phyloP scores from a whole-genome alignment of 371 early-diverging fungal genomes.

The Rhizomucor miehei region DNA sequence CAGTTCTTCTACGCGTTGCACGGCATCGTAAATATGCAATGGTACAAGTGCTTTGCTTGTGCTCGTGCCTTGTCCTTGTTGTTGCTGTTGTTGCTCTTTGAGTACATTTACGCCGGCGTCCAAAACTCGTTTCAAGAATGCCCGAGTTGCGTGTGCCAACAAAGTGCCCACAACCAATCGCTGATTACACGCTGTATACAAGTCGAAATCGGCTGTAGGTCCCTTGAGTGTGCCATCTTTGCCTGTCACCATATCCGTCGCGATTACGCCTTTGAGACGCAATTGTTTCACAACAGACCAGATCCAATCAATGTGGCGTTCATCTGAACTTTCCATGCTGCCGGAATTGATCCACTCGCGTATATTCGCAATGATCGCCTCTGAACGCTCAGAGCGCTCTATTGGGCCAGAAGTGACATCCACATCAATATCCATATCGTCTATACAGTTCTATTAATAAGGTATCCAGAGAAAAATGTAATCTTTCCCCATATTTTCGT shows the following conservation, averaged over 20 bases:
- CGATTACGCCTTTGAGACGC: constrained; percentile 32
- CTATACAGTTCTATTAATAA: too few relatives aligned
- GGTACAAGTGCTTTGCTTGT: constrained; percentile 45
- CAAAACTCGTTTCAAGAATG: constrained; percentile 29
- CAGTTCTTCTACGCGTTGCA: constrained; percentile 37
- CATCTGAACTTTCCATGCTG: constrained; percentile 12
- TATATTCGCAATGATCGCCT: not conserved
- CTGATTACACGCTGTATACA: constrained; percentile 34
- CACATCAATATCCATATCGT: constrained; percentile 44
- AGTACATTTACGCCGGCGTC: constrained; percentile 23
- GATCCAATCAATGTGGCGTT: constrained; percentile 42
- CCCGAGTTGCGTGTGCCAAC: constrained; percentile 22
- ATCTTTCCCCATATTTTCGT: not conserved
- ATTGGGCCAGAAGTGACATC: constrained; percentile 7
- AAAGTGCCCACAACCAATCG: constrained; percentile 33
- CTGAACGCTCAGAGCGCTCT: not conserved
- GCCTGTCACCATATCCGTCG: constrained; percentile 34
- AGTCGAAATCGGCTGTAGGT: constrained; percentile 22
- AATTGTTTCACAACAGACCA: constrained; percentile 42
- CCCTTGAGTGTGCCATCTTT: constrained; percentile 35
- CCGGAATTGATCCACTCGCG: constrained; percentile 1
- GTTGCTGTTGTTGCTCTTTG: constrained; percentile 15
- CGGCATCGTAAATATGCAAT: constrained; percentile 48
- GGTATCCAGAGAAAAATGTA: not conserved
- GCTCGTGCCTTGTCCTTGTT: constrained; percentile 15